Evolutionary conservation across 164 flowering plant genomes (phyloP), one percentile per base, ranked within the genome.

Genomic region (Stephania yunnanensis): DNA sequence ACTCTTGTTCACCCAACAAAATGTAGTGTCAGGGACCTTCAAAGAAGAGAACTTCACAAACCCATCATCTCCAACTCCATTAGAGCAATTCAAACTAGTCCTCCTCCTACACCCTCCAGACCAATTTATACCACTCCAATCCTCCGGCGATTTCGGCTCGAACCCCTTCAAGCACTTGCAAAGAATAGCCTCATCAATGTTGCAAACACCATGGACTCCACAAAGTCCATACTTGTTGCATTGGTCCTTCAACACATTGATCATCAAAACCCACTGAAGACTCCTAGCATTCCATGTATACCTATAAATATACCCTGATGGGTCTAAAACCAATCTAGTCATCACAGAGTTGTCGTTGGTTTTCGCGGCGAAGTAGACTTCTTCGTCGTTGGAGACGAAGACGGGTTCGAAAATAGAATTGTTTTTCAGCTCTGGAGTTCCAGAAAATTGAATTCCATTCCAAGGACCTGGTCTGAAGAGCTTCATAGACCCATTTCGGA

Each of bases 141-240:
- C 71, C 3, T 1, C 7, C 20, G 46, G 30, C 0, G 64, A 25
- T 20, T 46, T 73, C 9, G 68, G 74, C 29, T 20, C 61, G 13
- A 77, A 77, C 19, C 75, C 75, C 61, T 46, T 36, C 68, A 77
- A 68, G 58, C 79, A 77, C 36, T 61, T 25, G 55, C 79, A 77
- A 12, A 30, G 30, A 2, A 19, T 6, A 7, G 68, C 68, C 3
- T 42, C 20, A n/a, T 25, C 30, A 1, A n/a, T 48, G 29, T 72
- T 58, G 53, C 79, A 77, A 9, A 36, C 52, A 48, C 75, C 45
- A 20, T 66, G 30, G 53, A 22, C 72, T 7, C 71, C 71, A 53
- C 79, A 77, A 0, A 48, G 29, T 12, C 65, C 58, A 63, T 66
- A 22, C 50, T 72, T 58, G 73, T 68, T 69, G 63, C 76, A 78